These are phyloP conservation scores for Pythium periplocum DNA, from an alignment of 352 stramenopile genomes.

Conservation along the genomic window DNA sequence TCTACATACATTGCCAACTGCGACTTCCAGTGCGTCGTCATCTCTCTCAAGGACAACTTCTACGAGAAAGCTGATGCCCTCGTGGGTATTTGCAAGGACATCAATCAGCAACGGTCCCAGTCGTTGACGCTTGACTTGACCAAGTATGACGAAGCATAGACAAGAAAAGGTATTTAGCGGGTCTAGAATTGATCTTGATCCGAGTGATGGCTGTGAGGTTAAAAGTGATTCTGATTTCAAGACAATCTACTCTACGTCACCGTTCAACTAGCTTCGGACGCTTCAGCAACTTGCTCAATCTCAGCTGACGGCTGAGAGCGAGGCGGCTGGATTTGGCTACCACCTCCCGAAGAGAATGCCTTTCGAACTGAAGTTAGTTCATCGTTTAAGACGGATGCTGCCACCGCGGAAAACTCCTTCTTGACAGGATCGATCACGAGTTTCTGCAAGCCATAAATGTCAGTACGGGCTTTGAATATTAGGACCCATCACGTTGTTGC, in stretches of 20 bases:
- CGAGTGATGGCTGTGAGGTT: no score
- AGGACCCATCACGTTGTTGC: no score
- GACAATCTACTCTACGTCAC: no score
- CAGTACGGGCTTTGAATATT: no score
- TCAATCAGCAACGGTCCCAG: slow-evolving; percentile 60
- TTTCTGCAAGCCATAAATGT: slow-evolving; percentile 40
- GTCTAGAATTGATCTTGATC: no score
- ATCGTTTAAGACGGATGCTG: slow-evolving; percentile 44
- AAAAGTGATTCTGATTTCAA: no score
- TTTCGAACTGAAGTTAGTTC: slow-evolving; percentile 59
- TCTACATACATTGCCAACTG: slow-evolving; percentile 95
- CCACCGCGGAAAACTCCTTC: slow-evolving; percentile 71
- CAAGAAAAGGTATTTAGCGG: neutral
- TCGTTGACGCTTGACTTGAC: slow-evolving; percentile 82
- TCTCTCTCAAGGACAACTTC: slow-evolving; percentile 98
- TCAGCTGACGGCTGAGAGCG: neutral
- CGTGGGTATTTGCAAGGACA: slow-evolving; percentile 90
- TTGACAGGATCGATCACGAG: slow-evolving; percentile 77
- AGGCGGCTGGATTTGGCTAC: no score
- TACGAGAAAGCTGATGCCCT: slow-evolving; percentile 93
- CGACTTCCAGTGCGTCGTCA: slow-evolving; percentile 97
- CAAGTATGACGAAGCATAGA: slow-evolving; percentile 31
- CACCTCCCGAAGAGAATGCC: slow-evolving; percentile 25
- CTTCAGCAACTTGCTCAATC: no score
- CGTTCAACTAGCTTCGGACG: no score